These are phyloP conservation scores for Kuraishia floccosa DNA, from an alignment of 805 yeast species.

Conservation along the genomic window DNA sequence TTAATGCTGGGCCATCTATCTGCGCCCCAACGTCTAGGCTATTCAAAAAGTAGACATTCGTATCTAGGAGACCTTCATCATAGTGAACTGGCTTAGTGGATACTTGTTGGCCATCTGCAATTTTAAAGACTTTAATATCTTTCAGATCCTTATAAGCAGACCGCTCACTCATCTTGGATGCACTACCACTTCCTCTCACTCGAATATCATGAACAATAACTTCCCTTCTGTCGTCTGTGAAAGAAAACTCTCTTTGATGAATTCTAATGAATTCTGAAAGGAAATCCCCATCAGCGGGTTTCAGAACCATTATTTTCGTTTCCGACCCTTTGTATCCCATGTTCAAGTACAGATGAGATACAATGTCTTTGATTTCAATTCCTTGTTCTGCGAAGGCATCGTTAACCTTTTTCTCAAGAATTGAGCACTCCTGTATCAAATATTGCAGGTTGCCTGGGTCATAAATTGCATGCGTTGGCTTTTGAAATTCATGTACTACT, in stretches of 20 bases:
- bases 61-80: constrained; percentile 12
- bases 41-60: constrained; percentile 9
- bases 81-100: constrained; percentile 7
- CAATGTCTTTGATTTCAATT: constrained; percentile 6
- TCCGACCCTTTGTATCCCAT: constrained; percentile 86
- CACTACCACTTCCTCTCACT: constrained; percentile 60
- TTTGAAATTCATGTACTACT: constrained; percentile 50
- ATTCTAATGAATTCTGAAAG: constrained; percentile 10
- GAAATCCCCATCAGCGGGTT: constrained; percentile 12
- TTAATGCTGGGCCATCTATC: constrained; percentile 18
- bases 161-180: constrained; percentile 1
- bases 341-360: constrained; percentile 59
- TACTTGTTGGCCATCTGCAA: background rate
- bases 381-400: constrained; percentile 19
- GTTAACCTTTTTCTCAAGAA: constrained; percentile 7
- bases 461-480: constrained; percentile 12
- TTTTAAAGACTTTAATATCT: background rate
- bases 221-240: constrained; percentile 12
- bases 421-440: constrained; percentile 7
- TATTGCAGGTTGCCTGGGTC: constrained; percentile 5
- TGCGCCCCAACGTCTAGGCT: constrained; percentile 11
- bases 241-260: constrained; percentile 21
- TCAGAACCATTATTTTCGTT: constrained; percentile 64
- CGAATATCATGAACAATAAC: constrained; percentile 26
- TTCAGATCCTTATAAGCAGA: constrained; percentile 2